These are phyloP conservation scores for Quercus glauca DNA, from an alignment of 306 rosid species.

Conservation along the genomic window DNA sequence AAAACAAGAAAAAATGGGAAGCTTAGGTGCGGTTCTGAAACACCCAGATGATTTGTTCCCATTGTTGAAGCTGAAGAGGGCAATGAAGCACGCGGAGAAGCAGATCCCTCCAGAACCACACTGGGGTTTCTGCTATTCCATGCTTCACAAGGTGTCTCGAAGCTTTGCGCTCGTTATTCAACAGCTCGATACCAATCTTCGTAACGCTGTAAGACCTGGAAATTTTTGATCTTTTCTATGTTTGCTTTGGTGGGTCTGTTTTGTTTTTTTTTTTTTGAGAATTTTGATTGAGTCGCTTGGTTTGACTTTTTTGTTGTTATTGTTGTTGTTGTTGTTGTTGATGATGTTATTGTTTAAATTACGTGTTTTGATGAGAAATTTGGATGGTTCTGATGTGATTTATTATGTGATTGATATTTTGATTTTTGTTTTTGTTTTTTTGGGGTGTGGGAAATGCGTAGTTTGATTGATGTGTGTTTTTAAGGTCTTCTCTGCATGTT, in stretches of 20 bases:
- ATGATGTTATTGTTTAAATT: background rate
- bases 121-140: conserved; percentile 81
- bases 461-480: background rate
- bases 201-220: conserved; percentile 71
- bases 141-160: conserved; percentile 93
- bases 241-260: background rate
- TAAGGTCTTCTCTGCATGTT: background rate
- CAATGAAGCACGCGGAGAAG: conserved; percentile 74
- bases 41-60: conserved; percentile 88
- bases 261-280: background rate
- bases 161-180: conserved; percentile 93
- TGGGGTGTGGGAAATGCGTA: background rate
- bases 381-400: background rate
- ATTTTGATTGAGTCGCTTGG: background rate
- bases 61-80: conserved; percentile 74
- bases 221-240: too few relatives aligned
- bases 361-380: background rate
- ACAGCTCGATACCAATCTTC: conserved; percentile 77
- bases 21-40: conserved; percentile 60
- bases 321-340: background rate
- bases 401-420: background rate
- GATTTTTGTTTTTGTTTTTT: background rate
- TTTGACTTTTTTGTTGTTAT: background rate
- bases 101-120: conserved; percentile 93
- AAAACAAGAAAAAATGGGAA: conserved; percentile 49